Evolutionary conservation across 176 grass and related monocot species (phyloP).

Genomic region (Aegilops bicornis): DNA sequence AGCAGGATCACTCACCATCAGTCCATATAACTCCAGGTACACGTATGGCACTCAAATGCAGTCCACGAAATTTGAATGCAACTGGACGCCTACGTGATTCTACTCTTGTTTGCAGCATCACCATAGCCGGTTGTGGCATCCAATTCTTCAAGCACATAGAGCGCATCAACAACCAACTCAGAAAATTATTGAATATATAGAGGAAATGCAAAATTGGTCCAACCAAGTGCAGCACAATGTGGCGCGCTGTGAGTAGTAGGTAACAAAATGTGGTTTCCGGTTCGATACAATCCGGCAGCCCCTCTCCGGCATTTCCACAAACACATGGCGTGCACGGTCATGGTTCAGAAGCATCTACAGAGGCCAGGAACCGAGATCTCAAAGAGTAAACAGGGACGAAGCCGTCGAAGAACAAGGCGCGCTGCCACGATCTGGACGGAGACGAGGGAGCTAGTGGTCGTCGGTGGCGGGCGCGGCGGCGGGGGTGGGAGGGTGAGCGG

Average conservation of each 20-base stretch:
- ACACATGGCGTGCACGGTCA: constrained; percentile 22
- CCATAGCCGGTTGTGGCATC: background rate
- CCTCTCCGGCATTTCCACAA: constrained; percentile 38
- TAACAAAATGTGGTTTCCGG: no score
- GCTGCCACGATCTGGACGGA: background rate
- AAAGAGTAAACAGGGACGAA: background rate
- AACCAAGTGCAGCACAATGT: background rate
- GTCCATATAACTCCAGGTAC: background rate
- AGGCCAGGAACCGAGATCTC: no score
- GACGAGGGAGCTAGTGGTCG: background rate
- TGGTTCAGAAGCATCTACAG: accelerated
- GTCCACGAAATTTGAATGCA: background rate
- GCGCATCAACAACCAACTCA: background rate
- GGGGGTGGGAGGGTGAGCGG: constrained; percentile 27
- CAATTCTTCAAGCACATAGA: background rate
- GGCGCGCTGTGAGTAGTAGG: no score
- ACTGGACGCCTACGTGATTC: background rate
- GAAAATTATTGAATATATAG: background rate
- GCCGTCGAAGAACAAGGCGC: background rate
- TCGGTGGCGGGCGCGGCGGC: background rate
- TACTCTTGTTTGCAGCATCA: background rate
- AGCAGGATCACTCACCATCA: background rate
- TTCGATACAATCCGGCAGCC: background rate
- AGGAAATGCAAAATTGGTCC: background rate
- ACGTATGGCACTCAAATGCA: background rate